A percentile compares a stretch with the other conserved stretches of the same genome.
Conservation (phyloP, 2,329 filamentous ascomycete genomes). For the Cadophora sp. region DNA sequence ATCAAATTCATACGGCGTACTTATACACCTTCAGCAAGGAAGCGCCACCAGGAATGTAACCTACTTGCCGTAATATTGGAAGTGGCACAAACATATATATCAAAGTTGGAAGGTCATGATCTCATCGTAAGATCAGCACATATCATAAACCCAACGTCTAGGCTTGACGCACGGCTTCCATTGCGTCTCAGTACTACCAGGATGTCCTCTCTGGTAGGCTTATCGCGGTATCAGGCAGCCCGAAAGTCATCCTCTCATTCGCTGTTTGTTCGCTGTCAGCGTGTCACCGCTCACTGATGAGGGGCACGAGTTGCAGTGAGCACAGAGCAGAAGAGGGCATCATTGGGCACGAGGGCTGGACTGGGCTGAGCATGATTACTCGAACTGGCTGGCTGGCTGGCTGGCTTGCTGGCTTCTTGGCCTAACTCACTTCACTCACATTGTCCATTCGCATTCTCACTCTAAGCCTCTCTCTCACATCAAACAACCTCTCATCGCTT, state of each 20-base stretch:
- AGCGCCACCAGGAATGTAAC: background rate
- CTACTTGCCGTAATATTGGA: background rate
- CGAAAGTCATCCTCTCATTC: background rate
- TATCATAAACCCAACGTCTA: background rate
- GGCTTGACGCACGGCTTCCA: conserved; percentile 1
- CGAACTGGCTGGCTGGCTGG: background rate
- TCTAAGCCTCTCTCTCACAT: background rate
- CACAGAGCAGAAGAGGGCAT: background rate
- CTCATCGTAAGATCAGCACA: background rate
- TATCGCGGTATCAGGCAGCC: conserved; percentile 9
- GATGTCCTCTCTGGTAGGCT: background rate
- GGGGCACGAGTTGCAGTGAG: background rate
- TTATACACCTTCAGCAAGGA: background rate
- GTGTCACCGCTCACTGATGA: background rate
- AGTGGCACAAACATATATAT: too few relatives aligned
- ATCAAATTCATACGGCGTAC: background rate
- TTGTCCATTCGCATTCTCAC: background rate
- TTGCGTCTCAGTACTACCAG: background rate
- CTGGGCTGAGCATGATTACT: conserved; percentile 6
- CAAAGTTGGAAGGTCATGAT: background rate
- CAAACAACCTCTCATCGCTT: background rate
- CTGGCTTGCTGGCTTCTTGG: too few relatives aligned
- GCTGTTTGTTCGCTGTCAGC: background rate
- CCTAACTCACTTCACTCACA: background rate
- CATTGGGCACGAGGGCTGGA: conserved; percentile 1